Percentiles rank a stretch among this genome's conserved stretches.
These are phyloP conservation scores for Aspergillus bertholletiae DNA, from an alignment of 495 filamentous ascomycete genomes.

Conservation along the genomic window DNA sequence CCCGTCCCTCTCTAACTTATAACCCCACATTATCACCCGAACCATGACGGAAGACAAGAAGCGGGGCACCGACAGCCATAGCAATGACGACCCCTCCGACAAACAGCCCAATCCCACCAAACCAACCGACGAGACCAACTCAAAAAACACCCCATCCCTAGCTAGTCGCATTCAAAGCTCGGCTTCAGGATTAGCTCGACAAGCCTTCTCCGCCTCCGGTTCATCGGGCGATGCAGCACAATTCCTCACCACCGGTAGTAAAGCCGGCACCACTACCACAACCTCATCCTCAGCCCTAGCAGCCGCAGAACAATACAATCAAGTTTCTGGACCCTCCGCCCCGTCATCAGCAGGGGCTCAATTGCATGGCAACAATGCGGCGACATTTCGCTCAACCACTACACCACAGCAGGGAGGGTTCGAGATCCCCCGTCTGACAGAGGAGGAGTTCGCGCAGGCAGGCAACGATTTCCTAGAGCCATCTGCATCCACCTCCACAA, in stretches of 20 bases:
- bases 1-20: not conserved
- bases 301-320: constrained; percentile 13
- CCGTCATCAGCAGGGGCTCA: constrained; percentile 7
- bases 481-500: not conserved
- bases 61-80: constrained; percentile 18
- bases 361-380: not conserved
- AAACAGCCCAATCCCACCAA: not conserved
- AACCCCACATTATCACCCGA: not conserved
- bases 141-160: constrained; percentile 21
- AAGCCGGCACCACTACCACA: constrained; percentile 15
- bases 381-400: constrained; percentile 21
- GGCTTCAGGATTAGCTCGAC: constrained; percentile 31
- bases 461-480: too few relatives aligned
- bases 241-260: constrained; percentile 24
- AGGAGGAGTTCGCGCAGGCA: constrained; percentile 29
- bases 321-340: constrained; percentile 5
- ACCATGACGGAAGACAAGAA: constrained; percentile 19
- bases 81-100: constrained; percentile 2
- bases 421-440: constrained; percentile 21
- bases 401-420: constrained; percentile 18
- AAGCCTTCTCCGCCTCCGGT: constrained; percentile 23
- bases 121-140: constrained; percentile 5
- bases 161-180: constrained; percentile 38
- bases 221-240: constrained; percentile 22
- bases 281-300: constrained; percentile 19